Percentiles rank a stretch among this genome's conserved stretches.
These are phyloP conservation scores for Rhodofomes roseus DNA, from an alignment of 1,284 basidiomycete species.

Conservation along the genomic window DNA sequence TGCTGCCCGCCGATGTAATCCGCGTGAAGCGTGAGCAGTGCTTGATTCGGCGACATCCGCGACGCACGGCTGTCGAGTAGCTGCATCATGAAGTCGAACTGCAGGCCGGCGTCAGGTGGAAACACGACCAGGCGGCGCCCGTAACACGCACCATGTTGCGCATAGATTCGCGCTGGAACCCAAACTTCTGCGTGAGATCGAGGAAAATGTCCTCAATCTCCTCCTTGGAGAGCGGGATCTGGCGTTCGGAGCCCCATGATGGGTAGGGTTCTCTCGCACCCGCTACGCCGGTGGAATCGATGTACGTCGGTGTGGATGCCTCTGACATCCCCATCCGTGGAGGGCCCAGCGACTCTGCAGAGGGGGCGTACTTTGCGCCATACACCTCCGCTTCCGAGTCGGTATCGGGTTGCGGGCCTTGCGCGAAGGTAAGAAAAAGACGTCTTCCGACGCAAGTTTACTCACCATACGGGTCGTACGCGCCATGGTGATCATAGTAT, in stretches of 20 bases:
- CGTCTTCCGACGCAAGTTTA: neutral
- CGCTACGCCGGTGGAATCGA: conserved; percentile 45
- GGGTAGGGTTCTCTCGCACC: conserved; percentile 80
- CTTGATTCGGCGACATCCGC: conserved; percentile 97
- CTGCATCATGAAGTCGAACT: conserved; percentile 99
- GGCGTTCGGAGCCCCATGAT: conserved; percentile 88
- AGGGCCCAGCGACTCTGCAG: conserved; percentile 65
- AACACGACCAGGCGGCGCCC: neutral
- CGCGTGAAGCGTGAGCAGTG: conserved; percentile 91
- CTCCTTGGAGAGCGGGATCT: conserved; percentile 96
- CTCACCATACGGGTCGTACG: conserved; percentile 62
- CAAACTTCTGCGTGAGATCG: conserved; percentile 98
- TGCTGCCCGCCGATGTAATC: conserved; percentile 99
- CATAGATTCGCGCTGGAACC: conserved; percentile 93
- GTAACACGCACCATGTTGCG: conserved; percentile 73
- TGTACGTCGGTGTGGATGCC: conserved; percentile 57
- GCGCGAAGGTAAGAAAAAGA: conserved; percentile 15
- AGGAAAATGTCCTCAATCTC: conserved; percentile 99
- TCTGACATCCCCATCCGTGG: conserved; percentile 59
- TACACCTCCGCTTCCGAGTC: conserved; percentile 77
- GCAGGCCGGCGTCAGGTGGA: conserved; percentile 7
- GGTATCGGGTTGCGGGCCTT: conserved; percentile 58
- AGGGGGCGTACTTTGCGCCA: conserved; percentile 62
- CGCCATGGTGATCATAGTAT: conserved; percentile 60
- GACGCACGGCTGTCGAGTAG: conserved; percentile 93